Base-by-base conservation (phyloP, 805 yeast genomes). In the Peterozyma toletana region DNA sequence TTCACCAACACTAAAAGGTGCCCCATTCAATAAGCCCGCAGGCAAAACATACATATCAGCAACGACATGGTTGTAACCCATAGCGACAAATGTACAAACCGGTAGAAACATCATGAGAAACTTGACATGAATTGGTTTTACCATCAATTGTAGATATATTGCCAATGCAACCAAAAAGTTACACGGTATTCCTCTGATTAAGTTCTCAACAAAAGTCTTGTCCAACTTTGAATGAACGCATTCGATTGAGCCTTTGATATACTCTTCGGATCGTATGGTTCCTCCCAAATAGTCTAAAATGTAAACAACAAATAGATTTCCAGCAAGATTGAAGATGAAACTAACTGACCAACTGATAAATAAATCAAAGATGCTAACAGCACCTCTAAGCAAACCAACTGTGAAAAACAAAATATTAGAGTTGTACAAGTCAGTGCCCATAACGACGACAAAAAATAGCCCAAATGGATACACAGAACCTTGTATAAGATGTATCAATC, bases 61-160 rank as follows among this genome's bases (percentile, higher is more conserved):
- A 9, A 86, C 88, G 1, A 79, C 78, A 56, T 86, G 95, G 2
- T 86, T 78, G 60, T 79, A 86, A 0, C 95, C 93, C 68, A 81
- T 67, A 1, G 81, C 53, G n/a, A 84, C 93, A 60, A 86, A 84
- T 0, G 90, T 78, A 59, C 84, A 83, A 13, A 86, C 70, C 1
- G 95, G 95, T 16, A 85, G 56, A 13, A 69, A 54, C 66, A 86
- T 73, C 66, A 83, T 62, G 5, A 82, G 39, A 29, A 82, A 68
- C 52, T 83, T 84, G 33, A 86, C 95, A 55, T 86, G 95, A 9
- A 81, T 55, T 0, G 95, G 95, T 55, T 82, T 83, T 6, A 84
- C 85, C 80, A 86, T 75, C 35, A 86, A 64, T 56, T 86, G 95
- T 39, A 86, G 62, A 60, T 83, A 86, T 9, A 85, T 79, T 2